phyloP scores from a whole-genome alignment of 257 asterid species.

The Nicotiana obtusifolia region DNA sequence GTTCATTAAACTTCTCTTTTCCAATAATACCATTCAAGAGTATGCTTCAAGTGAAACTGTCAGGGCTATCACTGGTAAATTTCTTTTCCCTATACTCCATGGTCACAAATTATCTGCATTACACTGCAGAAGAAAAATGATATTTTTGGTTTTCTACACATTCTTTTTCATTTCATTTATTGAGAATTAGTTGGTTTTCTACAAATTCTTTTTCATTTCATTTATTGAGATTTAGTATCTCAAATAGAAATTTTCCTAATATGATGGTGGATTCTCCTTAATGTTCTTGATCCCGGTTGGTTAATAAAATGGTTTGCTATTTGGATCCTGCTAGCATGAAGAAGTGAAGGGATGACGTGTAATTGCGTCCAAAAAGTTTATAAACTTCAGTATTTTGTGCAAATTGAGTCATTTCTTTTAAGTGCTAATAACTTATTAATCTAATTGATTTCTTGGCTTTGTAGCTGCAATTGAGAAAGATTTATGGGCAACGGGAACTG shows the following conservation, averaged over 20 bases:
- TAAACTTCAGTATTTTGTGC: not conserved
- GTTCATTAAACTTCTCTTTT: conserved; percentile 90
- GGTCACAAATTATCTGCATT: not conserved
- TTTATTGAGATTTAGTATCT: not conserved
- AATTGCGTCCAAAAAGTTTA: not conserved
- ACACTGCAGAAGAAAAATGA: not conserved
- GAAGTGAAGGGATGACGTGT: not conserved
- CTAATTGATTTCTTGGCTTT: conserved; percentile 8
- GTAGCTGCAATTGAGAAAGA: conserved; percentile 94
- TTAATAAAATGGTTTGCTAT: not conserved
- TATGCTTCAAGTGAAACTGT: conserved; percentile 99
- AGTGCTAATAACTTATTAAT: not conserved
- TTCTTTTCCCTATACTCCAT: conserved; percentile 2
- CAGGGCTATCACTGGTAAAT: conserved; percentile 90
- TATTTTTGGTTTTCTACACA: not conserved
- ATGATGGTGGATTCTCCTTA: not conserved
- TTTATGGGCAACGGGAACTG: conserved; percentile 88
- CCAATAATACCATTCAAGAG: conserved; percentile 93
- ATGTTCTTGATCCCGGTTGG: not conserved
- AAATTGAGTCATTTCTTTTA: not conserved
- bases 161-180: not conserved
- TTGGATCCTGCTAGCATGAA: not conserved
- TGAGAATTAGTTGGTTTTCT: not conserved
- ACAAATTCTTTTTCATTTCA: not conserved
- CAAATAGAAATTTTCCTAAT: not conserved